phyloP scores from a whole-genome alignment of 177 flowering plant species.

The Tripterygium wilfordii region DNA sequence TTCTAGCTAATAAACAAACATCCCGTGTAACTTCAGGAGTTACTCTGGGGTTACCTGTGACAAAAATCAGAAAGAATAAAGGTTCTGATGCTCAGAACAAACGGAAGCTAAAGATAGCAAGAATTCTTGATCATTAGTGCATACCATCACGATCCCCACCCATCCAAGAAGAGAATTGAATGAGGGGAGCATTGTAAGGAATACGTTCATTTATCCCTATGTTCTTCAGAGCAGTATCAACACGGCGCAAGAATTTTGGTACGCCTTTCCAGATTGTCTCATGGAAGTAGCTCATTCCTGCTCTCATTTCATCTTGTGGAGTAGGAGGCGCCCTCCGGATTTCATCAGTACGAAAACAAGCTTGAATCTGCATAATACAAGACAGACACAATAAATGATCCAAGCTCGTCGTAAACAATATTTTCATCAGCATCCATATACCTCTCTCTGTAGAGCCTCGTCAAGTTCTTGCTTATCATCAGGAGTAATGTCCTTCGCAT shows the following conservation, averaged over 20 bases:
- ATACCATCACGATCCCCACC: conserved; percentile 99
- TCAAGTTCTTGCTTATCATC: conserved; percentile 99
- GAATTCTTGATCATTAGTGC: background rate
- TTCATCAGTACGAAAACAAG: conserved; percentile 92
- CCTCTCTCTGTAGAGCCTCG: conserved; percentile 98
- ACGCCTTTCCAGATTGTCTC: conserved; percentile 97
- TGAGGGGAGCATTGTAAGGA: conserved; percentile 90
- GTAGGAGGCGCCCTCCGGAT: conserved; percentile 82
- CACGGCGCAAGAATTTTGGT: conserved; percentile 80
- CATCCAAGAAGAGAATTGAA: conserved; percentile 96
- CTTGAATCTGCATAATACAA: conserved; percentile 60
- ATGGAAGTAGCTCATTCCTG: conserved; percentile 93
- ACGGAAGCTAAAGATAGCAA: background rate
- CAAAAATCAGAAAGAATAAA: conserved; percentile 4
- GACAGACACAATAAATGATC: too few species aligned
- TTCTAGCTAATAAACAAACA: conserved; percentile 81
- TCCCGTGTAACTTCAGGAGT: conserved; percentile 93
- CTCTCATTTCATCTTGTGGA: conserved; percentile 95
- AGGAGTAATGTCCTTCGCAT: conserved; percentile 95
- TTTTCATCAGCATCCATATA: too few species aligned
- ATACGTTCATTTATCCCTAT: conserved; percentile 84
- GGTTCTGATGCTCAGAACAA: background rate
- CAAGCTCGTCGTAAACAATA: too few species aligned
- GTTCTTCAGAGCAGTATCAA: conserved; percentile 90
- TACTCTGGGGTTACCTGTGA: conserved; percentile 84